Base-by-base conservation (phyloP, 2,329 filamentous ascomycete species). In the Colletotrichum tropicicola region DNA sequence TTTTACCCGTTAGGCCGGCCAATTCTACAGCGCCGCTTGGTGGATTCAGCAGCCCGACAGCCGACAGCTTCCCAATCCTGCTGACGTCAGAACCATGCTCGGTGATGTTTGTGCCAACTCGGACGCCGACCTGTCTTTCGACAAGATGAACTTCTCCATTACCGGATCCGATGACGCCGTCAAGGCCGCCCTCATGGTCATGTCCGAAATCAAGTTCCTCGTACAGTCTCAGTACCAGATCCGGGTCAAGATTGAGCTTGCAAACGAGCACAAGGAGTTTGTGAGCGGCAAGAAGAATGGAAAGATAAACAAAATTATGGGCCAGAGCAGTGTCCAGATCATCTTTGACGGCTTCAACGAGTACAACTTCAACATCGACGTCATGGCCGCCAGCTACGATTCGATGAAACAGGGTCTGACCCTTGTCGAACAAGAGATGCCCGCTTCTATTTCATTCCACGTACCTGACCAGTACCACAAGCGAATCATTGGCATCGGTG, bases 271-370 rank as follows among this genome's bases (percentile, higher is more conserved):
- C 83, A 99, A 99, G 79, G 96, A 99, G 75, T 99, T 99, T 76
- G 96, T 99, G 61, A 98, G 94, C 71, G 96, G 96, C 71, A 99
- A 99, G 85, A 99, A 99, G 85, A 99, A 99, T 73, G 96, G 96
- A 79, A 99, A 99, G 83, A 99, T 99, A 80, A 99, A 99, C 85
- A 99, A 99, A 85, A 99, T 99, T 74, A 99, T 99, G 96, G 96
- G 95, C 23, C 95, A 98, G 79, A 98, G 94, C 85, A 98, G 97
- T 72, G 96, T 99, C 12, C 96, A 99, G 80, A 98, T 99, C 74
- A 95, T 99, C 68, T 99, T 99, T 71, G 96, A 99, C 75, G 94
- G 94, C 68, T 99, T 98, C 83, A 97, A 98, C 78, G 96, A 99
- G 82, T 99, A 98, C 86, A 98, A 99, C 80, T 99, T 99, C 84